These are phyloP conservation scores for Vigna mungo DNA, from an alignment of 306 rosid genomes.

Conservation along the genomic window DNA sequence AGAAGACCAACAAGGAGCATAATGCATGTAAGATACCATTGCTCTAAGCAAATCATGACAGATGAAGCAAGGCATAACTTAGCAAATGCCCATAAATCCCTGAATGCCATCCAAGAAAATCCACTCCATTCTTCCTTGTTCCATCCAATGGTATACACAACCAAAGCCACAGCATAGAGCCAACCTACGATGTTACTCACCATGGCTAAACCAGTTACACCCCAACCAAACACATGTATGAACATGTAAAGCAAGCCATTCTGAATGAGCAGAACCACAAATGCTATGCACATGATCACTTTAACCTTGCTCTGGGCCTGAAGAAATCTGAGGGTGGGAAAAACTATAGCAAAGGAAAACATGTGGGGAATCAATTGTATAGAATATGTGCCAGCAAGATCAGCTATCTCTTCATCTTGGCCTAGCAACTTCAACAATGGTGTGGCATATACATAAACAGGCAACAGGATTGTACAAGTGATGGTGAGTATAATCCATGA, in stretches of 20 bases:
- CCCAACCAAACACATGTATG: conserved; percentile 58
- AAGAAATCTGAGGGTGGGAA: conserved; percentile 66
- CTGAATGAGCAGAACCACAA: conserved; percentile 52
- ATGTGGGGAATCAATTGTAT: conserved; percentile 57
- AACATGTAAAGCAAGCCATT: conserved; percentile 57
- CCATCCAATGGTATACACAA: conserved; percentile 64
- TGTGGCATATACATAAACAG: conserved; percentile 58
- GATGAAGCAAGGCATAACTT: conserved; percentile 61
- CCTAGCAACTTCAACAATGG: conserved; percentile 71
- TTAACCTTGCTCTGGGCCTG: conserved; percentile 76
- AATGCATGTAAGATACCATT: conserved; percentile 48
- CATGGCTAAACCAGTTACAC: conserved; percentile 64
- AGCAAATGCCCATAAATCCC: conserved; percentile 69
- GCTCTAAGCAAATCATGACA: conserved; percentile 62
- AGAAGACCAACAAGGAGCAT: conserved; percentile 55
- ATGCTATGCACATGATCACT: conserved; percentile 59
- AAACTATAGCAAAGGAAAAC: conserved; percentile 63
- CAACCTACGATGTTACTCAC: conserved; percentile 63
- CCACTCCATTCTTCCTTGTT: conserved; percentile 82
- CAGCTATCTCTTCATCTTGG: conserved; percentile 66
- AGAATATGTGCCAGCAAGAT: conserved; percentile 65
- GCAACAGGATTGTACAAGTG: conserved; percentile 59
- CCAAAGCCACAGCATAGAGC: conserved; percentile 51
- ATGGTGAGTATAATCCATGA: conserved; percentile 61
- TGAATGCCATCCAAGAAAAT: conserved; percentile 68